Evolutionary conservation across 768 basidiomycete species (phyloP).

Genomic region (Artomyces pyxidatus): DNA sequence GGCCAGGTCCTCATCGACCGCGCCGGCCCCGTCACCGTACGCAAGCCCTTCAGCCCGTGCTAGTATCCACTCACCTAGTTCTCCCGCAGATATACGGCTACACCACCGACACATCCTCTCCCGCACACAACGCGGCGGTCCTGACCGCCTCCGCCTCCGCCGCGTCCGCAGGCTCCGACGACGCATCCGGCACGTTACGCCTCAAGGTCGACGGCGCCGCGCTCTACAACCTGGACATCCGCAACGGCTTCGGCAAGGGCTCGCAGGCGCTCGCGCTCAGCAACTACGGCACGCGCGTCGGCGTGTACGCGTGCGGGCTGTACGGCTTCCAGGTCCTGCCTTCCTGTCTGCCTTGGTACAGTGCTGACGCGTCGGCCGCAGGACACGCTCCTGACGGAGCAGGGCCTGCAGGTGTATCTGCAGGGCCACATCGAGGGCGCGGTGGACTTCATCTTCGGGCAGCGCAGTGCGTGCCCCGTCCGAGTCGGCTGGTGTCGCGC

Average conservation of each 20-base stretch:
- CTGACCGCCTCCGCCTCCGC: slow-evolving; percentile 11
- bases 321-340: slow-evolving; percentile 13
- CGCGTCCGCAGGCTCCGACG: slow-evolving; percentile 33
- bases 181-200: slow-evolving; percentile 40
- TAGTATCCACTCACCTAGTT: too few relatives aligned
- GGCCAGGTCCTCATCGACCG: slow-evolving; percentile 40
- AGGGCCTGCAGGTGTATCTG: slow-evolving; percentile 39
- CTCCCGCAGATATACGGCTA: slow-evolving; percentile 21
- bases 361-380: slow-evolving; percentile 17
- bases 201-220: slow-evolving; percentile 32
- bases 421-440: slow-evolving; percentile 41
- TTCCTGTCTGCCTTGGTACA: slow-evolving; percentile 19
- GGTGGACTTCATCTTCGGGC: slow-evolving; percentile 45
- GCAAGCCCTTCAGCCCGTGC: too few relatives aligned
- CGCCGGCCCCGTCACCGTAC: slow-evolving; percentile 32
- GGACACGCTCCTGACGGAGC: slow-evolving; percentile 38
- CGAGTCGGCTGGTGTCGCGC: not conserved
- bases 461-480: slow-evolving; percentile 11
- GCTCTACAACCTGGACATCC: slow-evolving; percentile 45
- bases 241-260: slow-evolving; percentile 37
- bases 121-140: slow-evolving; percentile 11
- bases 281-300: slow-evolving; percentile 35
- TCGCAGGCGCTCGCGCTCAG: slow-evolving; percentile 43
- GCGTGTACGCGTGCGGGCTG: slow-evolving; percentile 13
- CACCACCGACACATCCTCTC: slow-evolving; percentile 11